Evolutionary conservation across 257 asterid genomes (phyloP).

Genomic region (Przewalskia tangutica): DNA sequence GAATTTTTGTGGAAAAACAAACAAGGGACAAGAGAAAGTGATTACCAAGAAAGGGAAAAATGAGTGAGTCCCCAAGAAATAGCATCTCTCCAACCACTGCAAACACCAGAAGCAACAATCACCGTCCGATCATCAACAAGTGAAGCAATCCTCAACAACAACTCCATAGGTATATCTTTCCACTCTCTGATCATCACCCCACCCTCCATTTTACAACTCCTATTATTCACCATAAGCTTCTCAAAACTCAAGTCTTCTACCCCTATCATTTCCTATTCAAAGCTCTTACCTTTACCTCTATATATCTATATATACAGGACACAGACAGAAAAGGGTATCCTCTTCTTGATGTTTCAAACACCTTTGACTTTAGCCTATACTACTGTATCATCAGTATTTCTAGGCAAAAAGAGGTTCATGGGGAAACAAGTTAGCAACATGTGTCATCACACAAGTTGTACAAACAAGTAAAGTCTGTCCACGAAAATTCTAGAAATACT

Average conservation of each 20-base stretch:
- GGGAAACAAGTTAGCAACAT: not conserved
- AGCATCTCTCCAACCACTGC: conserved; percentile 96
- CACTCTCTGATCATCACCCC: conserved; percentile 59
- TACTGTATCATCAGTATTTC: not conserved
- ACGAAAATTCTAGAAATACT: not conserved
- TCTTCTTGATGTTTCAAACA: not conserved
- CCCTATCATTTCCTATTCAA: conserved; percentile 9
- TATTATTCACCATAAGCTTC: conserved; percentile 45
- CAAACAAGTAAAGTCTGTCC: not conserved
- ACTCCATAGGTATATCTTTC: conserved; percentile 91
- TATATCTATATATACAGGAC: not conserved
- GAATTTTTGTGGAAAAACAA: not conserved
- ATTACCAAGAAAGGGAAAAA: conserved; percentile 82
- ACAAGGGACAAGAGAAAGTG: not conserved
- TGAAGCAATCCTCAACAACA: conserved; percentile 65
- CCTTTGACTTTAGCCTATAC: not conserved
- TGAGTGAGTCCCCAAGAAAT: conserved; percentile 70
- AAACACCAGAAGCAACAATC: conserved; percentile 89
- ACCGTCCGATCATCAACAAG: conserved; percentile 83
- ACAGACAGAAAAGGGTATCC: not conserved
- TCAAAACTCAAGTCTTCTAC: conserved; percentile 47
- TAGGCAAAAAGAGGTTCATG: not conserved
- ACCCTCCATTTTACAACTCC: conserved; percentile 21
- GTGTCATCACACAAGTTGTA: not conserved
- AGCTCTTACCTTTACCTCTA: not conserved